Percentiles rank a stretch among this genome's conserved stretches.
These are phyloP conservation scores for Lagerstroemia speciosa DNA, from an alignment of 345 rosid species.

Conservation along the genomic window DNA sequence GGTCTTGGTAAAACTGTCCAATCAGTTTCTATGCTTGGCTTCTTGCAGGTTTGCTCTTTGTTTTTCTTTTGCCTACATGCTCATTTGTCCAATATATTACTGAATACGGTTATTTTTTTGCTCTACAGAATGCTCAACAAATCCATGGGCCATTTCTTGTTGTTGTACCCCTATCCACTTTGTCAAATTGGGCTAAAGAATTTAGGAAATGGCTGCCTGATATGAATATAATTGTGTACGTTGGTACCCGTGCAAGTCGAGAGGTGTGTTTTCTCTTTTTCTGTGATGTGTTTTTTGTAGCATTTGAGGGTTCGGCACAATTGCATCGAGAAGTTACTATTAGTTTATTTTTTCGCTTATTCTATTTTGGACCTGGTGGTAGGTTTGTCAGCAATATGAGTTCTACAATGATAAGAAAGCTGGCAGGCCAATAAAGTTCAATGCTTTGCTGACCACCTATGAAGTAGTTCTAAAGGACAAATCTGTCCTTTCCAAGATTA, in stretches of 20 bases:
- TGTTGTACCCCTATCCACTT: constrained; percentile 92
- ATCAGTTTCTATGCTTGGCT: constrained; percentile 99
- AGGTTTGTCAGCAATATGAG: constrained; percentile 97
- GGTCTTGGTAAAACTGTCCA: constrained; percentile 99
- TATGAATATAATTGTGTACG: constrained; percentile 87
- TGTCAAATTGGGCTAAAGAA: constrained; percentile 99
- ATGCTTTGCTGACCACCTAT: constrained; percentile 81
- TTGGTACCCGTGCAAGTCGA: constrained; percentile 98
- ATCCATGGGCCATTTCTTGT: constrained; percentile 98
- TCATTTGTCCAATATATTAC: background rate
- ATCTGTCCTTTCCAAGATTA: constrained; percentile 83
- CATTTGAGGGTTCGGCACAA: background rate
- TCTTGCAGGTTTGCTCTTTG: constrained; percentile 64
- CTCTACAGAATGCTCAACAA: constrained; percentile 77
- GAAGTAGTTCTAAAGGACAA: constrained; percentile 98
- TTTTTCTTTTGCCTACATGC: background rate
- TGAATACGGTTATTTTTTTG: constrained; percentile 1
- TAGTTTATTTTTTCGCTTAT: background rate
- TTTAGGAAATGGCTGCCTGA: constrained; percentile 96
- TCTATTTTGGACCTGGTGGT: constrained; percentile 12
- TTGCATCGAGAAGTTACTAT: background rate
- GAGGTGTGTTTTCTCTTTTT: constrained; percentile 50
- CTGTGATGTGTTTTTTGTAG: background rate
- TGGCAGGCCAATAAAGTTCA: constrained; percentile 82
- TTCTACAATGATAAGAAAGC: constrained; percentile 81